Conservation (phyloP, 495 filamentous ascomycete genomes). For the Aspergillus wentii region DNA sequence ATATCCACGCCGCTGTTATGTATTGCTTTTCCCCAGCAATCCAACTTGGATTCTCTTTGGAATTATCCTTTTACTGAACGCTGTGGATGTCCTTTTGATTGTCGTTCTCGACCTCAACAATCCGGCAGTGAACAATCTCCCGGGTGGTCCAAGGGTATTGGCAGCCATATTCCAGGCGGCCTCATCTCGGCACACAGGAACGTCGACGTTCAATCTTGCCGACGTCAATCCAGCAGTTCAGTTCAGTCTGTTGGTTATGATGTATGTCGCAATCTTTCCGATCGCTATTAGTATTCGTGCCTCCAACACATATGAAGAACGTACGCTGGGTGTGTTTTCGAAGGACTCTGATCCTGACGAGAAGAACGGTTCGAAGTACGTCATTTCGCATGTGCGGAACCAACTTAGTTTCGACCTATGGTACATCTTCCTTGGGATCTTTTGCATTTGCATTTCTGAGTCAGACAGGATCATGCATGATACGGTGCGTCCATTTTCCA, state of each 20-base stretch:
- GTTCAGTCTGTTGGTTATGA: constrained; percentile 59
- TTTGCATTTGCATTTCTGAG: constrained; percentile 55
- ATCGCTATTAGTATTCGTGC: constrained; percentile 71
- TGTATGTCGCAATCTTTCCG: constrained; percentile 73
- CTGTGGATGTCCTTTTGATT: constrained; percentile 54
- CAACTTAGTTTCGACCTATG: constrained; percentile 63
- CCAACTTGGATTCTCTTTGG: constrained; percentile 60
- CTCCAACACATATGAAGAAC: constrained; percentile 64
- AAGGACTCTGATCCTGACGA: constrained; percentile 41
- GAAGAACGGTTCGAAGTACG: constrained; percentile 30
- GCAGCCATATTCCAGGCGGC: constrained; percentile 57
- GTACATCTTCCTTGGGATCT: constrained; percentile 60
- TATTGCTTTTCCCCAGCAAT: constrained; percentile 53
- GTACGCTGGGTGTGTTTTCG: constrained; percentile 60
- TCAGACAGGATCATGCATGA: constrained; percentile 41
- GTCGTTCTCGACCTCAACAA: constrained; percentile 51
- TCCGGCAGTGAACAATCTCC: constrained; percentile 21
- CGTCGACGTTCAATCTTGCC: constrained; percentile 50
- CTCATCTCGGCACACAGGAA: constrained; percentile 56
- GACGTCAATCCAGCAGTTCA: constrained; percentile 57
- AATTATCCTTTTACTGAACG: constrained; percentile 52
- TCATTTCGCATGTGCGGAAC: constrained; percentile 52
- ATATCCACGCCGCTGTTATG: constrained; percentile 60
- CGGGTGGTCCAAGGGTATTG: constrained; percentile 36
- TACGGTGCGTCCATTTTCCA: constrained; percentile 25